Percentiles rank a stretch among this genome's conserved stretches.
Evolutionary conservation across 129 eudicot species (phyloP).

Genomic region (Ambrosia trifida): DNA sequence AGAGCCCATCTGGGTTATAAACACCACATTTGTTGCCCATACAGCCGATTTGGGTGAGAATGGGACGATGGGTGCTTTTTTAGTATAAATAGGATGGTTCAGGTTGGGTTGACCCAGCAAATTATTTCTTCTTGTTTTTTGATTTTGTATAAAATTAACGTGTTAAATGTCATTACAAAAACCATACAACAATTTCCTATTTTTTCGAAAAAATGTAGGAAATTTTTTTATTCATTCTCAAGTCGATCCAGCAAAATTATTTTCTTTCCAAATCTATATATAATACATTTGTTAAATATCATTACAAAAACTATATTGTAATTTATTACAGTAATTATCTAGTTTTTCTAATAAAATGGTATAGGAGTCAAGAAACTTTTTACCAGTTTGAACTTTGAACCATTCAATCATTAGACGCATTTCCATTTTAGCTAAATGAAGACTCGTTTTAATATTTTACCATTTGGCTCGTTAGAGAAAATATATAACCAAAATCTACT

Average conservation of each 20-base stretch:
- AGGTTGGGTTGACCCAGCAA: background rate
- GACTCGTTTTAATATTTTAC: background rate
- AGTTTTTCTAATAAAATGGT: background rate
- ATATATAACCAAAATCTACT: constrained; percentile 3
- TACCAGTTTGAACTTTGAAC: background rate
- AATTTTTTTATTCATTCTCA: background rate
- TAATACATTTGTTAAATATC: background rate
- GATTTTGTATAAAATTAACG: background rate
- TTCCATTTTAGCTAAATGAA: background rate
- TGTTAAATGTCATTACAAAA: constrained; percentile 1
- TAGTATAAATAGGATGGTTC: background rate
- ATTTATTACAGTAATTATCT: background rate
- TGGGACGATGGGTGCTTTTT: background rate
- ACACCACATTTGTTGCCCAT: too few species aligned
- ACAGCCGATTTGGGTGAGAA: background rate
- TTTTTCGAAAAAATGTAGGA: background rate
- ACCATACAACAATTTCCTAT: background rate
- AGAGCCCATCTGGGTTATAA: too few species aligned
- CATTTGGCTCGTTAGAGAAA: background rate
- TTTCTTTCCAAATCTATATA: background rate
- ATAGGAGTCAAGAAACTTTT: background rate
- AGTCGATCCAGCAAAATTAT: background rate
- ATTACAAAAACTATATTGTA: background rate
- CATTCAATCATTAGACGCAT: background rate
- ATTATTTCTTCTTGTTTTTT: background rate